Evolutionary conservation across 2,329 filamentous ascomycete genomes (phyloP), one percentile per base, ranked within the genome.

Genomic region (Blastomyces silverae): DNA sequence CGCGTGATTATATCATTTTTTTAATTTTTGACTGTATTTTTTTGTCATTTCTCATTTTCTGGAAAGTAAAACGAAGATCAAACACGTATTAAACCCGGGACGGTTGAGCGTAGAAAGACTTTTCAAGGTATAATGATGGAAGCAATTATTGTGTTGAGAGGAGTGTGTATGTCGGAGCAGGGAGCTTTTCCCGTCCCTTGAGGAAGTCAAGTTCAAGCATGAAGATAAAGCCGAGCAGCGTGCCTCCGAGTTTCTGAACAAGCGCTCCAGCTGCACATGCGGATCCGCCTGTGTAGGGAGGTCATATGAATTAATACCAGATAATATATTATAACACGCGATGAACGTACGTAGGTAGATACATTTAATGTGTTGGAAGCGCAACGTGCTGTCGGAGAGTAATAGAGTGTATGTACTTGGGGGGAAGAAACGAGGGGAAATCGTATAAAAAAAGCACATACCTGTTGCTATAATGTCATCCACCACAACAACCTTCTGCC

Each of bases 401-500:
- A 56, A 37, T n/a, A n/a, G 22, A 42, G 31, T 10, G 56, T 13
- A 15, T n/a, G n/a, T n/a, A n/a, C n/a, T 13, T 15, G n/a, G 2
- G 50, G 55, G 17, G 20, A 34, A 25, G 17, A 64, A 25, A 28
- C 44, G 34, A 31, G 37, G 39, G 34, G n/a, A 34, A 34, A 34
- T 37, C 5, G 34, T 37, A 37, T 37, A 39, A 65, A 62, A 31
- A 34, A 48, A 46, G 31, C 52, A 61, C 88, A 77, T 83, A 96
- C 93, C 93, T 69, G 94, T 99, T 65, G 94, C 94, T 80, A 99
- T 97, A 74, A 99, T 96, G 77, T 99, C 94, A 78, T 99, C 94
- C 42, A 99, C 92, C 69, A 99, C 85, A 67, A 99, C 81, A 65
- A 96, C 93, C 77, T 89, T 92, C 81, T 96, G 91, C 46, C 92